phyloP scores from a whole-genome alignment of 305 asterid species.

The Lippia alba region DNA sequence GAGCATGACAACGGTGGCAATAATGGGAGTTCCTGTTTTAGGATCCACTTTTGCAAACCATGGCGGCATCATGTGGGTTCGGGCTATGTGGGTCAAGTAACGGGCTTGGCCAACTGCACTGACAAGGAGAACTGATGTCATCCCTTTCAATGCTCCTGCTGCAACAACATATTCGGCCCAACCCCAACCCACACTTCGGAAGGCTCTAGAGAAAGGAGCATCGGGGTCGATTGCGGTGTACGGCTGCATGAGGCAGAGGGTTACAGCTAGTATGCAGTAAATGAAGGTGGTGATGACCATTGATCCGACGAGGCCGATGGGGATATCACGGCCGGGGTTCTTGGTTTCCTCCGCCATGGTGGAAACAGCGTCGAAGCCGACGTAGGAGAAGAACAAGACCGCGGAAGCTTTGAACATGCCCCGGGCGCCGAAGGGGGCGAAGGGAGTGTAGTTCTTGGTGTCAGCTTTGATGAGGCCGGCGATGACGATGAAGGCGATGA shows the following conservation, averaged over 20 bases:
- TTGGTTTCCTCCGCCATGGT: constrained; percentile 8
- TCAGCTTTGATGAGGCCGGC: constrained; percentile 54
- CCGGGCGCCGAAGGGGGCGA: not conserved
- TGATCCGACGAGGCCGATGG: not conserved
- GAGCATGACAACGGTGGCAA: not conserved
- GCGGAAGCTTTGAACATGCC: constrained; percentile 4
- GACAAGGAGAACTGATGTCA: not conserved
- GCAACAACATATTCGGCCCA: not conserved
- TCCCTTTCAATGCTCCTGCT: not conserved
- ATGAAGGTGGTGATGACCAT: not conserved
- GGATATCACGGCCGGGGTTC: not conserved
- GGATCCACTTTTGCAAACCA: constrained; percentile 5
- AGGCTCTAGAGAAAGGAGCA: not conserved
- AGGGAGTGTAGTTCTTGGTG: constrained; percentile 1
- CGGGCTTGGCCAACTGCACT: not conserved
- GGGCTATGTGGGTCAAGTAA: constrained; percentile 1
- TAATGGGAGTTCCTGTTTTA: not conserved
- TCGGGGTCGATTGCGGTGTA: not conserved
- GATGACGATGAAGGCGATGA: constrained; percentile 49
- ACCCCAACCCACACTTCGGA: not conserved
- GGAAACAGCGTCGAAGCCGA: not conserved
- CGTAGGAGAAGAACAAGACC: not conserved
- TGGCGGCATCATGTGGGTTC: not conserved
- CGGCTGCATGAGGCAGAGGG: not conserved
- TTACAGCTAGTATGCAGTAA: not conserved